A percentile compares a stretch with the other conserved stretches of the same genome.
These are phyloP conservation scores for Pleurotus salmoneostramineus DNA, from an alignment of 768 basidiomycete species.

Conservation along the genomic window DNA sequence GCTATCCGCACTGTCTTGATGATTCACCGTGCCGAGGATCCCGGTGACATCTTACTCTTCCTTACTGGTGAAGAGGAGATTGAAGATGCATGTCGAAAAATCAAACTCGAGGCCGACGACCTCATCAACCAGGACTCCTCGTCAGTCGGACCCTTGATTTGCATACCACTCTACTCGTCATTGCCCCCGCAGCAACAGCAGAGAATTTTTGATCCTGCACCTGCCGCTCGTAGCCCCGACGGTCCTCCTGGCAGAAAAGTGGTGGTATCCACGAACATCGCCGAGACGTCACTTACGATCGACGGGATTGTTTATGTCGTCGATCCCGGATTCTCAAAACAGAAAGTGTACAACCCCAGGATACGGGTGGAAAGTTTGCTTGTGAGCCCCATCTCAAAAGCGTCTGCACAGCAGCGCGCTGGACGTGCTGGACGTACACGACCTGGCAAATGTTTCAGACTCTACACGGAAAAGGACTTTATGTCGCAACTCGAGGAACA, in stretches of 20 bases:
- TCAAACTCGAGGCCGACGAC: conserved; percentile 88
- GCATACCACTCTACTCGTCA: conserved; percentile 93
- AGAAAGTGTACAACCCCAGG: conserved; percentile 97
- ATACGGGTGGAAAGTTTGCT: conserved; percentile 93
- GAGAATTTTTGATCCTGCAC: conserved; percentile 91
- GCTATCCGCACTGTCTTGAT: conserved; percentile 94
- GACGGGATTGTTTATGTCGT: conserved; percentile 99
- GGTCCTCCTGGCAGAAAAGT: conserved; percentile 91
- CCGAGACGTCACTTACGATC: conserved; percentile 96
- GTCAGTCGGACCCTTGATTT: conserved; percentile 80
- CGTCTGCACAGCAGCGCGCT: conserved; percentile 92
- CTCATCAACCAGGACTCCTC: conserved; percentile 66
- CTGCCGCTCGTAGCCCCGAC: conserved; percentile 50
- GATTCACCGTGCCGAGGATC: conserved; percentile 95
- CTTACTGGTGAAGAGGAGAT: conserved; percentile 98
- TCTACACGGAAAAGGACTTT: conserved; percentile 98
- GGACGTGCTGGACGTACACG: conserved; percentile 95
- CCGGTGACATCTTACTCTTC: conserved; percentile 91
- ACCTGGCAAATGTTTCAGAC: conserved; percentile 94
- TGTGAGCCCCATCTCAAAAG: conserved; percentile 95
- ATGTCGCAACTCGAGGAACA: conserved; percentile 95
- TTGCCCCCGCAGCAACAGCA: conserved; percentile 95
- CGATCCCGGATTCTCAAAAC: conserved; percentile 96
- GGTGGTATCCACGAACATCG: conserved; percentile 94
- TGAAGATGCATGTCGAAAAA: conserved; percentile 92